Conservation (phyloP, 1,284 basidiomycete genomes). For the Puccinia brachypodii region DNA sequence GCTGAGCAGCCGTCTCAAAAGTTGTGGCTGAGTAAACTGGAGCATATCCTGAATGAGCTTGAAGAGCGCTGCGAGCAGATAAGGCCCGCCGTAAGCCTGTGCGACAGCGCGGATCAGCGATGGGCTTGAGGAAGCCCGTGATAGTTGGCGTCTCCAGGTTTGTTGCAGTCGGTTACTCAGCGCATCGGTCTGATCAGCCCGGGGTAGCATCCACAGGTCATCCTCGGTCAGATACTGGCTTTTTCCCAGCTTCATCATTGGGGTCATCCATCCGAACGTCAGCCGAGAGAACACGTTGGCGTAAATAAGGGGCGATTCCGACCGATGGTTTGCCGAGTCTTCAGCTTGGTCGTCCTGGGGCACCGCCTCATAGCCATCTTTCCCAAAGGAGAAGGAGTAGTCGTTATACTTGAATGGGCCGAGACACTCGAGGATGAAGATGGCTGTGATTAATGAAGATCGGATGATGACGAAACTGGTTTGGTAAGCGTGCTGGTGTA, state of each 20-base stretch:
- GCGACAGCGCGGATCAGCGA: slow-evolving; percentile 73
- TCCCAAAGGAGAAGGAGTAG: slow-evolving; percentile 19
- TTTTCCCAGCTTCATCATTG: slow-evolving; percentile 63
- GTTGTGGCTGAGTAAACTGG: slow-evolving; percentile 83
- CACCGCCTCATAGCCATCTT: not conserved
- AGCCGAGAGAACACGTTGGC: slow-evolving; percentile 66
- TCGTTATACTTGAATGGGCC: slow-evolving; percentile 65
- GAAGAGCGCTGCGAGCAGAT: slow-evolving; percentile 65
- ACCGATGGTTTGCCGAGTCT: slow-evolving; percentile 57
- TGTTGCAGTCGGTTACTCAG: slow-evolving; percentile 67
- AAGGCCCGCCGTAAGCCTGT: slow-evolving; percentile 75
- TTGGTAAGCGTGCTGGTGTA: slow-evolving; percentile 56
- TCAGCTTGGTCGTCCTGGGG: slow-evolving; percentile 50
- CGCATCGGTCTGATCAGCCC: slow-evolving; percentile 69
- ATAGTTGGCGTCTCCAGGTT: slow-evolving; percentile 58
- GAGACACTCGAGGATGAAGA: slow-evolving; percentile 70
- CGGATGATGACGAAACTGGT: slow-evolving; percentile 63
- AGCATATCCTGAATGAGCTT: slow-evolving; percentile 71
- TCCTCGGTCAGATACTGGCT: slow-evolving; percentile 57
- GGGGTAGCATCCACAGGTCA: slow-evolving; percentile 58
- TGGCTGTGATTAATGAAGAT: slow-evolving; percentile 62
- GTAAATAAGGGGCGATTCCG: slow-evolving; percentile 71
- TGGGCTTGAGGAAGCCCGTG: slow-evolving; percentile 54
- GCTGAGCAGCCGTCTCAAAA: slow-evolving; percentile 74
- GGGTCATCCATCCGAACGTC: slow-evolving; percentile 77